These are phyloP conservation scores for Colletotrichum zoysiae DNA, from an alignment of 2,329 filamentous ascomycete genomes.

Conservation along the genomic window DNA sequence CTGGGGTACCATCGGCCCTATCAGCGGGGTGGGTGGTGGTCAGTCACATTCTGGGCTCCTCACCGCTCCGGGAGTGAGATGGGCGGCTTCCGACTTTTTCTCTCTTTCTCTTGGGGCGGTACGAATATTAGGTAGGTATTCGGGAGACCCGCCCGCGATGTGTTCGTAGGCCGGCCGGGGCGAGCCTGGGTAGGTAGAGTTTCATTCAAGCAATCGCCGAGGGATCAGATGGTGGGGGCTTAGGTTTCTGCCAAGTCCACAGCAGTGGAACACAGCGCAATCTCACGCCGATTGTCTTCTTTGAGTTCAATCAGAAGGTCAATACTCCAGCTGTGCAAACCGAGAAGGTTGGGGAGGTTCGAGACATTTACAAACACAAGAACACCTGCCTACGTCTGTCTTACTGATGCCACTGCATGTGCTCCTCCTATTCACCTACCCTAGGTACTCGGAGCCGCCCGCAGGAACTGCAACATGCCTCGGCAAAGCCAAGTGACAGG, in stretches of 20 bases:
- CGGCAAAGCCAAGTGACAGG: conserved; percentile 9
- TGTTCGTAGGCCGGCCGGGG: not conserved
- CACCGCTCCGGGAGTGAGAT: conserved; percentile 21
- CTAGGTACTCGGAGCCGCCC: not conserved
- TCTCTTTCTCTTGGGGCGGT: not conserved
- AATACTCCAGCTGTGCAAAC: no score
- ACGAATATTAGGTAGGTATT: not conserved
- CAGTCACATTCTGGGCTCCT: conserved; percentile 12
- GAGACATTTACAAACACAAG: not conserved
- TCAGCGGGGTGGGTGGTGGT: conserved; percentile 24
- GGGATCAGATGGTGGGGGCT: not conserved
- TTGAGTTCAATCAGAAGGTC: not conserved
- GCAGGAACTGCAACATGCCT: conserved; percentile 2
- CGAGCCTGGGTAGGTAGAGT: not conserved
- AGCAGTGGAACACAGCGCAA: not conserved
- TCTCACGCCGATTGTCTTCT: not conserved
- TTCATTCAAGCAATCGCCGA: conserved; percentile 1
- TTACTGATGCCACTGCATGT: not conserved
- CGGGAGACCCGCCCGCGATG: not conserved
- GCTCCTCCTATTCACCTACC: not conserved
- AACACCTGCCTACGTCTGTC: not conserved
- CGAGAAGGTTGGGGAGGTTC: not conserved
- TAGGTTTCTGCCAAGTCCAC: not conserved
- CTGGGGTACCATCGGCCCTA: conserved; percentile 40
- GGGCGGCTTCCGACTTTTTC: not conserved